Conservation (phyloP, 2,329 filamentous ascomycete genomes). For the Gliomastix tumulicola region DNA sequence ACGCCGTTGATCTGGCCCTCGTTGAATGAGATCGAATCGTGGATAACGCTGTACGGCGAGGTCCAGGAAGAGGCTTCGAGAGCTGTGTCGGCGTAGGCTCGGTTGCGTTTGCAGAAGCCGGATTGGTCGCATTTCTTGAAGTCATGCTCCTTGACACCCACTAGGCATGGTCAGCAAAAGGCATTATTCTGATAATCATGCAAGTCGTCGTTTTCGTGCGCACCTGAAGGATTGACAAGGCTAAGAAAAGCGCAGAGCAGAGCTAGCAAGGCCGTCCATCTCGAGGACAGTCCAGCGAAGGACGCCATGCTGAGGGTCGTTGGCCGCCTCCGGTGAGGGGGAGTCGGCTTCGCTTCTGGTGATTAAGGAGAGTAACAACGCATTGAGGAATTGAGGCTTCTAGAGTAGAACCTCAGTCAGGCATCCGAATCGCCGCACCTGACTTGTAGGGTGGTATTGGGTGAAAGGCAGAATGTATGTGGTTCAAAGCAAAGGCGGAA, state of each 20-base stretch:
- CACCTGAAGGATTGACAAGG: constrained; percentile 59
- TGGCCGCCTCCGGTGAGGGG: no score
- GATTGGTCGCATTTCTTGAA: constrained; percentile 97
- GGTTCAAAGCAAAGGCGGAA: no score
- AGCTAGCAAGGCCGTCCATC: constrained; percentile 59
- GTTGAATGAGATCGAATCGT: constrained; percentile 66
- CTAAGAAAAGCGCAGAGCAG: constrained; percentile 52
- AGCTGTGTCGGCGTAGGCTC: constrained; percentile 77
- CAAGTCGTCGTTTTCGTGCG: constrained; percentile 16
- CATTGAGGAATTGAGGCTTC: no score
- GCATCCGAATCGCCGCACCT: no score
- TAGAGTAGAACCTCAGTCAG: no score
- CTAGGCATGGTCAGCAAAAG: constrained; percentile 34
- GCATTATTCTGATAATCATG: not conserved
- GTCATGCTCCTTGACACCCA: constrained; percentile 85
- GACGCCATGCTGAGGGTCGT: no score
- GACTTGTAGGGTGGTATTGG: no score
- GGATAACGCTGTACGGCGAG: constrained; percentile 72
- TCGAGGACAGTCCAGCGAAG: no score
- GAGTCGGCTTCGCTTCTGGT: no score
- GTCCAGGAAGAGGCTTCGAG: constrained; percentile 61
- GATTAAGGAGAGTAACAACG: no score
- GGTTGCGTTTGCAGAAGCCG: constrained; percentile 94
- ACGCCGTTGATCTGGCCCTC: constrained; percentile 73
- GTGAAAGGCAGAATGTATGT: no score